Percentiles rank a stretch among this genome's conserved stretches.
These are phyloP conservation scores for Ustilago loliicola DNA, from an alignment of 1,284 basidiomycete species.

Conservation along the genomic window DNA sequence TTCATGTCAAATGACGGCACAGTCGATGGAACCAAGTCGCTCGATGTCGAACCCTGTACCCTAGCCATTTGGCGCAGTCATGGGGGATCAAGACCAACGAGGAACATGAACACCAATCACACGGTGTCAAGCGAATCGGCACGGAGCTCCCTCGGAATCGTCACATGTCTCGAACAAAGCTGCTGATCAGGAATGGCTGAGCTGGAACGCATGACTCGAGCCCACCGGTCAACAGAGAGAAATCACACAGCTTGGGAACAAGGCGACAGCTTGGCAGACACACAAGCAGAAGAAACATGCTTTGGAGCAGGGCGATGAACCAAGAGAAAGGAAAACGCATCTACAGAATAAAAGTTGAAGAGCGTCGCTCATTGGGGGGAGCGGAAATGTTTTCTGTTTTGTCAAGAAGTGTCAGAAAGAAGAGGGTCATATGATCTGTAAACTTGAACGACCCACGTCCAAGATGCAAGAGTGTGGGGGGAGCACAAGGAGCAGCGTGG, in stretches of 20 bases:
- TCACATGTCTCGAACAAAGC: not conserved
- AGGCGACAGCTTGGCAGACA: no score
- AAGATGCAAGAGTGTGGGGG: not conserved
- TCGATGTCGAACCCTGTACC: no score
- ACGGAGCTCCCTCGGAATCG: not conserved
- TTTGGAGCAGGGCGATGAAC: no score
- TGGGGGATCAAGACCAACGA: no score
- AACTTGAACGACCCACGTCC: not conserved
- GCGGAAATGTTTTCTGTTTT: not conserved
- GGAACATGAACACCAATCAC: no score
- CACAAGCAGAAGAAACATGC: no score
- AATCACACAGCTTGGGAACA: not conserved
- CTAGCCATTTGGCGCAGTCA: no score
- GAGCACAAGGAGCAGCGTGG: not conserved
- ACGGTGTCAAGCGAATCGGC: no score
- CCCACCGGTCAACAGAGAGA: not conserved
- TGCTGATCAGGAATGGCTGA: not conserved
- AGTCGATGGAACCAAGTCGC: no score
- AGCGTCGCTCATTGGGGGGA: not conserved
- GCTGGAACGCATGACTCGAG: not conserved
- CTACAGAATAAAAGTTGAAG: not conserved
- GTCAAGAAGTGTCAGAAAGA: not conserved
- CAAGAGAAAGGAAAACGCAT: no score
- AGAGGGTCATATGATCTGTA: conserved; percentile 8
- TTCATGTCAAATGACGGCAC: no score